Evolutionary conservation across 2,329 filamentous ascomycete genomes (phyloP).

Genomic region (Shiraia sp.): DNA sequence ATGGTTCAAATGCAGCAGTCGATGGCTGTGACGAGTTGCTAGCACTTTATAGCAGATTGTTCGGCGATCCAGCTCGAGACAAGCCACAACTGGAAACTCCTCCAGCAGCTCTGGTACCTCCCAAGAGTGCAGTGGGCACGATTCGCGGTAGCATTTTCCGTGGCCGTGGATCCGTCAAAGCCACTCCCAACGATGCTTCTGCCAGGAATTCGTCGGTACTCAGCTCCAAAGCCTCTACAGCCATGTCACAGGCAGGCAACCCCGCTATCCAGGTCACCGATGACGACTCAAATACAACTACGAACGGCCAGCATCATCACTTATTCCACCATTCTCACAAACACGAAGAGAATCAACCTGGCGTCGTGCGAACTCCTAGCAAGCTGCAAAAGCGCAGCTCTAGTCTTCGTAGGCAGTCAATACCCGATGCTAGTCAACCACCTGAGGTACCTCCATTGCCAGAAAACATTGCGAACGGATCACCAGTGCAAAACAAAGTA

Average conservation of each 20-base stretch:
- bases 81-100: slow-evolving; percentile 43
- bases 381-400: slow-evolving; percentile 46
- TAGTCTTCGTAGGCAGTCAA: slow-evolving; percentile 38
- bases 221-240: slow-evolving; percentile 32
- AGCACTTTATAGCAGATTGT: slow-evolving; percentile 78
- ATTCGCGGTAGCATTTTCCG: slow-evolving; percentile 78
- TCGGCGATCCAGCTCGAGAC: slow-evolving; percentile 61
- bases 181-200: slow-evolving; percentile 18
- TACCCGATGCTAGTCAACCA: slow-evolving; percentile 20
- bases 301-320: slow-evolving; percentile 41
- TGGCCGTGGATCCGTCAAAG: slow-evolving; percentile 36
- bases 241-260: slow-evolving; percentile 42
- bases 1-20: slow-evolving; percentile 82
- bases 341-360: slow-evolving; percentile 36
- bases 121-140: slow-evolving; percentile 65
- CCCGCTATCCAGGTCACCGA: slow-evolving; percentile 79
- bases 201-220: slow-evolving; percentile 29
- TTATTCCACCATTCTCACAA: slow-evolving; percentile 38
- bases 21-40: slow-evolving; percentile 87
- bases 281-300: slow-evolving; percentile 53
- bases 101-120: slow-evolving; percentile 60
- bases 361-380: slow-evolving; percentile 44
- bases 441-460: slow-evolving; percentile 31
- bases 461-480: slow-evolving; percentile 21
- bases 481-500: slow-evolving; percentile 13